Evolutionary conservation across 208 protist genomes (phyloP).

Genomic region (Trypanosoma rangeli): DNA sequence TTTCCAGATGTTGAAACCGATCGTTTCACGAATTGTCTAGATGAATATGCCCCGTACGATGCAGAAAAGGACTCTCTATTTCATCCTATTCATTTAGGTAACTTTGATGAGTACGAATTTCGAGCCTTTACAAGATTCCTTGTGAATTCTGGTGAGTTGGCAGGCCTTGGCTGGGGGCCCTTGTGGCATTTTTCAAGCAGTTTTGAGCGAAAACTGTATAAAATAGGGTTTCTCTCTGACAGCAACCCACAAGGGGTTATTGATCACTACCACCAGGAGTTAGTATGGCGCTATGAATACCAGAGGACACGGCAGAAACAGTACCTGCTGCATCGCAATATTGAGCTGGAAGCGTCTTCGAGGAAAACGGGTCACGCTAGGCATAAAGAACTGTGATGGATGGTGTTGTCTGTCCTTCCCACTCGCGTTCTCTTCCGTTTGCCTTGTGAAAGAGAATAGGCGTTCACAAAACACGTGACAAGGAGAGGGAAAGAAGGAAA

Average conservation of each 20-base stretch:
- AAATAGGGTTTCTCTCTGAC: conserved; percentile 90
- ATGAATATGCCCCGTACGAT: conserved; percentile 91
- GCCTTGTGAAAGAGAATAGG: background rate
- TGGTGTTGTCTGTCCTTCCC: background rate
- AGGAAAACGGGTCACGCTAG: background rate
- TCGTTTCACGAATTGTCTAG: conserved; percentile 69
- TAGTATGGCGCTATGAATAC: conserved; percentile 91
- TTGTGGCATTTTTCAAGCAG: conserved; percentile 91
- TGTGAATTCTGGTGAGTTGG: conserved; percentile 89
- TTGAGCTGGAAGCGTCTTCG: conserved; percentile 4
- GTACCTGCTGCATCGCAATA: conserved; percentile 67
- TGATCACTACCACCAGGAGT: conserved; percentile 92
- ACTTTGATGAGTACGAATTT: conserved; percentile 92
- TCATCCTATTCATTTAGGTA: conserved; percentile 80
- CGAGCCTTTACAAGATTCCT: conserved; percentile 83
- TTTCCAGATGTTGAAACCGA: conserved; percentile 85
- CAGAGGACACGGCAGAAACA: conserved; percentile 89
- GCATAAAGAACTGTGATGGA: background rate
- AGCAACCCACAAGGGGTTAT: conserved; percentile 89
- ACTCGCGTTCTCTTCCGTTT: background rate
- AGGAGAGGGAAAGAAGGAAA: background rate
- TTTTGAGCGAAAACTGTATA: conserved; percentile 93
- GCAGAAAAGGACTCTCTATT: conserved; percentile 89
- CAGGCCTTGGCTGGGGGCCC: conserved; percentile 90
- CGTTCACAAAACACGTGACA: background rate